Base-by-base conservation (phyloP, 2,329 filamentous ascomycete genomes). In the Apiospora arundinis region DNA sequence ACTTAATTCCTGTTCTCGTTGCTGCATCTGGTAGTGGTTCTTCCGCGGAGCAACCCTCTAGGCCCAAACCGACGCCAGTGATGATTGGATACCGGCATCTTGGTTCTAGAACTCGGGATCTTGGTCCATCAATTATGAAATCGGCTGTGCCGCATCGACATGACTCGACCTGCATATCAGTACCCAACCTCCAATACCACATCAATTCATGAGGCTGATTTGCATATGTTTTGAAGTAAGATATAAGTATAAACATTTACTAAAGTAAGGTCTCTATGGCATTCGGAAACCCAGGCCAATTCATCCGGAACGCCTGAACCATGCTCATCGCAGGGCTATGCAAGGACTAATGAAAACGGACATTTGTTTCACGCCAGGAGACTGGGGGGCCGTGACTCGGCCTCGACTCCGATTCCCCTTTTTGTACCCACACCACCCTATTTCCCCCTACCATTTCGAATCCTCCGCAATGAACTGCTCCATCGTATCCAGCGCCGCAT, bases 401-500 rank as follows among this genome's bases (percentile, higher is more conserved):
- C 9, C 2, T 9, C 12, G 2, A 14, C 2, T 9, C 7, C n/a
- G 8, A n/a, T n/a, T 4, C 23, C 12, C 23, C 25, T 8, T 18
- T 25, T 14, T 18, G 25, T 2, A 63, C 2, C 18, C 56, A 18
- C 3, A 46, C 45, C 4, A 2, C 25, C 16, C 5, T 21, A n/a
- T n/a, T n/a, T n/a, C n/a, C n/a, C n/a, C n/a, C n/a, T n/a, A 63
- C 56, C 56, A 63, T n/a, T 63, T 63, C 7, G 56, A 63, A 11
- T 63, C 56, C 32, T 40, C 56, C 8, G 56, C 66, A 44, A 76
- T 16, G 12, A 78, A 44, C 68, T 75, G 75, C 46, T 79, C 75
- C 78, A 80, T 79, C 11, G 75, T 48, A 16, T 48, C 70, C 21
- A 73, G 68, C 0, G 77, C 77, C 42, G 72, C 67, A 40, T 70